Base-by-base conservation (phyloP, 1,284 basidiomycete genomes). In the Cryptococcus amylolentus region DNA sequence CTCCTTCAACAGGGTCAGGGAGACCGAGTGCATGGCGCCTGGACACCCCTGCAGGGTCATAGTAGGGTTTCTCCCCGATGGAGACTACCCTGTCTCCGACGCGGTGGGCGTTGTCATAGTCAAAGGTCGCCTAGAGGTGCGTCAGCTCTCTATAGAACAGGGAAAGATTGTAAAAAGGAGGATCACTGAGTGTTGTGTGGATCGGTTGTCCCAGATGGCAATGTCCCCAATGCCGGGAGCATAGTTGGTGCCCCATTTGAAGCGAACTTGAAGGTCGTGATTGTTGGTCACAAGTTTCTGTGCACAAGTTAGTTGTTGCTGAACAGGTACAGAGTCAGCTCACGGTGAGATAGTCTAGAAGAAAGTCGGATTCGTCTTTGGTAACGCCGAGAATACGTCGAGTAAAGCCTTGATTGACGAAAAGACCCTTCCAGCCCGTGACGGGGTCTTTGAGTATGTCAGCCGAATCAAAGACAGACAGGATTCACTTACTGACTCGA, bases 361-460 rank as follows among this genome's bases (percentile, higher is more conserved):
- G 49, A 51, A 65, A 51, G 46, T 83, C 81, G 18, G 82, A 84
- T 73, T 88, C 86, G 58, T 86, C 84, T 8, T 75, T 77, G 9
- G 79, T 77, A 26, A 88, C 78, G 61, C 83, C 85, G 35, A 84
- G 69, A 66, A 88, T 85, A 20, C 82, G 81, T 50, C 77, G 80
- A 2, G 84, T 86, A 75, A 87, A 88, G 72, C 73, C 77, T 48
- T 72, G 70, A 77, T 87, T 86, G 56, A 87, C 83, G 63, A 83
- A 87, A 28, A 88, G 71, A 1, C 79, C 75, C 68, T 87, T 86
- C 80, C 81, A 86, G 3, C 86, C 86, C 0, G 86, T 88, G 3
- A 87, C 82, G 5, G 66, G 66, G 51, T 66, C 57, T 51, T 55
- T 40, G n/a, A 49, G 31, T 16, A 9, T n/a, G 26, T 55, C 26